phyloP scores from a whole-genome alignment of 2,329 filamentous ascomycete species.

The Aspergillus latus region DNA sequence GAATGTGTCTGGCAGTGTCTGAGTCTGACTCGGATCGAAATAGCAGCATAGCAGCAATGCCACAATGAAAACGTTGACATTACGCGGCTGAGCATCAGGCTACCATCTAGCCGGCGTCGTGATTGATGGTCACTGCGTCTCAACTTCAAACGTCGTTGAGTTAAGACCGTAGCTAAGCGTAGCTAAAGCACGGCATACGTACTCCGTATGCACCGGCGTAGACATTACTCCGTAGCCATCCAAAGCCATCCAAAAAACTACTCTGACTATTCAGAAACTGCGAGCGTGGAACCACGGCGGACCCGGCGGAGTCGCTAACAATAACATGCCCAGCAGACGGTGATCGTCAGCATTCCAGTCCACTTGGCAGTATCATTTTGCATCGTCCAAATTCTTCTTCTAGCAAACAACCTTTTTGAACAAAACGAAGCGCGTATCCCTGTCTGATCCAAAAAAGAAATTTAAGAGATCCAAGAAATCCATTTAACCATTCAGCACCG shows the following conservation, averaged over 20 bases:
- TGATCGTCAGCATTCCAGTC: neutral
- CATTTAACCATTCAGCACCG: neutral
- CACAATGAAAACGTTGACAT: neutral
- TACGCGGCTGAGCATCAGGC: neutral
- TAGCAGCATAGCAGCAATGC: neutral
- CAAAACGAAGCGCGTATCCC: neutral
- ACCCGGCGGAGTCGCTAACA: neutral
- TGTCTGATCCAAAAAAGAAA: neutral
- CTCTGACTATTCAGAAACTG: neutral
- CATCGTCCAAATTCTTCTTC: too few relatives aligned
- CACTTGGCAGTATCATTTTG: too few relatives aligned
- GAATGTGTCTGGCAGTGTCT: neutral
- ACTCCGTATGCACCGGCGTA: neutral
- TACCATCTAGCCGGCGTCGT: neutral
- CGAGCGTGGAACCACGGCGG: constrained; percentile 8
- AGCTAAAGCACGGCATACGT: constrained; percentile 1
- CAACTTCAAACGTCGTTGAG: neutral
- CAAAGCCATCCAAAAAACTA: too few relatives aligned
- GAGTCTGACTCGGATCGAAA: neutral
- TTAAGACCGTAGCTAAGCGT: neutral
- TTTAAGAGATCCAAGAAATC: too few relatives aligned
- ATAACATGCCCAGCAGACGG: neutral
- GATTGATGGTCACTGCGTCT: neutral
- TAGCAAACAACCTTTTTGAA: neutral
- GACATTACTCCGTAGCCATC: neutral